Evolutionary conservation across 164 flowering plant genomes (phyloP).

Genomic region (Piper longum): DNA sequence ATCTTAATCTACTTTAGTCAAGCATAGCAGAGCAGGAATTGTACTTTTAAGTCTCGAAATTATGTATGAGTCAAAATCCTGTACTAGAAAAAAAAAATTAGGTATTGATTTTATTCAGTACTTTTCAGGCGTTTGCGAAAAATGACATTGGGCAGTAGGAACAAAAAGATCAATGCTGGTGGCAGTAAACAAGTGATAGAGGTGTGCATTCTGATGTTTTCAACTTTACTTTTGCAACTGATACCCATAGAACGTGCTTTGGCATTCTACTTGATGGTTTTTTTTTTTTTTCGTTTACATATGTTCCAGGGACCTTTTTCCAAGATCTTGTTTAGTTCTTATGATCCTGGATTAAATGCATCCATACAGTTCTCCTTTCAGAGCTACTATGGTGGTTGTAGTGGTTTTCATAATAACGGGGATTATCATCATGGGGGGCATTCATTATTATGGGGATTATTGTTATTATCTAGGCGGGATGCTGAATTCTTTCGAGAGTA

Average conservation of each 20-base stretch:
- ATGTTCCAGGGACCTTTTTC: conserved; percentile 3
- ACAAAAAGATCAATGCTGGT: background rate
- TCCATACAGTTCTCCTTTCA: background rate
- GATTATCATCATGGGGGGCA: background rate
- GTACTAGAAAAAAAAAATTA: too few relatives aligned
- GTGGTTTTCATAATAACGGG: background rate
- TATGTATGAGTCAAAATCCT: too few relatives aligned
- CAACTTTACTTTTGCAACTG: too few relatives aligned
- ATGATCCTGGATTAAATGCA: conserved; percentile 1
- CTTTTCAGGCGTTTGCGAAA: too few relatives aligned
- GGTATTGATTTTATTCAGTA: too few relatives aligned
- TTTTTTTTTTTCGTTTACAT: background rate
- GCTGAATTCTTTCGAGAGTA: background rate
- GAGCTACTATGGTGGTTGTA: conserved; percentile 1
- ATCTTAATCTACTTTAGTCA: too few relatives aligned
- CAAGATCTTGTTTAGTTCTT: background rate
- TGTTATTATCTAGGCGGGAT: background rate
- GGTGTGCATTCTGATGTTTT: background rate
- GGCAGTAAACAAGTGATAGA: conserved; percentile 1
- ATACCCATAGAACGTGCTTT: background rate
- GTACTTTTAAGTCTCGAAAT: too few relatives aligned
- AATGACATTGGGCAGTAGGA: background rate
- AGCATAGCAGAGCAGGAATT: too few relatives aligned
- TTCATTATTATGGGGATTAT: too few relatives aligned
- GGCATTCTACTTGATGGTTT: background rate